A percentile compares a stretch with the other conserved stretches of the same genome.
Evolutionary conservation across 768 basidiomycete genomes (phyloP).

Genomic region (Calocera viscosa): DNA sequence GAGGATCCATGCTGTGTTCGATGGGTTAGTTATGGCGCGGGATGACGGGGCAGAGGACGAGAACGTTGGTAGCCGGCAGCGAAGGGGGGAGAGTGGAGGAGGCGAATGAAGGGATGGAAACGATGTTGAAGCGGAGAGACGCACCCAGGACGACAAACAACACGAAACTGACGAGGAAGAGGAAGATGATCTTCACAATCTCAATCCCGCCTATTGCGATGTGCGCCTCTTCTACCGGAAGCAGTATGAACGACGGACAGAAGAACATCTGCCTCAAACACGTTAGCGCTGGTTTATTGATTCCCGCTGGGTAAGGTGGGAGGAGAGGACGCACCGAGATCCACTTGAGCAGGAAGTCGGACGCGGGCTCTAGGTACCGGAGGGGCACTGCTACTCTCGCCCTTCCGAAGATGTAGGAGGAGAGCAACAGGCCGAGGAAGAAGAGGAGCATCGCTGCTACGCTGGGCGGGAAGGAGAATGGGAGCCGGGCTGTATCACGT

Average conservation of each 20-base stretch:
- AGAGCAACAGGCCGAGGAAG: not conserved
- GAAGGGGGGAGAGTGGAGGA: too few relatives aligned
- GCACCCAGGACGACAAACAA: not conserved
- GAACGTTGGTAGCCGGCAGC: too few relatives aligned
- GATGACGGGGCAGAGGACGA: too few relatives aligned
- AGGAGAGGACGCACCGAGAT: not conserved
- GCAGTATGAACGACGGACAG: not conserved
- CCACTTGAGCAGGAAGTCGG: conserved; percentile 1
- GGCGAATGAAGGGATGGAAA: too few relatives aligned
- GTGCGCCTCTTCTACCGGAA: not conserved
- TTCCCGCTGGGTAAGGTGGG: too few relatives aligned
- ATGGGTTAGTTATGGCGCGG: too few relatives aligned
- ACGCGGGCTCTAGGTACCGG: not conserved
- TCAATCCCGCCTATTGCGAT: not conserved
- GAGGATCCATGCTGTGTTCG: not conserved
- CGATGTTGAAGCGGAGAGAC: too few relatives aligned
- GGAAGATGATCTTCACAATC: not conserved
- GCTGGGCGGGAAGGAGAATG: conserved; percentile 1
- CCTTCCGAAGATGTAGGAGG: not conserved
- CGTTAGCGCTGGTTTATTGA: too few relatives aligned
- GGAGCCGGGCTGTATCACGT: not conserved
- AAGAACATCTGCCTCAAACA: conserved; percentile 6
- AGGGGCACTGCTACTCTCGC: not conserved
- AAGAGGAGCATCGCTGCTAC: not conserved
- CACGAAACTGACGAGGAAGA: not conserved